Conservation (phyloP, 768 basidiomycete species). For the Russula sp. region DNA sequence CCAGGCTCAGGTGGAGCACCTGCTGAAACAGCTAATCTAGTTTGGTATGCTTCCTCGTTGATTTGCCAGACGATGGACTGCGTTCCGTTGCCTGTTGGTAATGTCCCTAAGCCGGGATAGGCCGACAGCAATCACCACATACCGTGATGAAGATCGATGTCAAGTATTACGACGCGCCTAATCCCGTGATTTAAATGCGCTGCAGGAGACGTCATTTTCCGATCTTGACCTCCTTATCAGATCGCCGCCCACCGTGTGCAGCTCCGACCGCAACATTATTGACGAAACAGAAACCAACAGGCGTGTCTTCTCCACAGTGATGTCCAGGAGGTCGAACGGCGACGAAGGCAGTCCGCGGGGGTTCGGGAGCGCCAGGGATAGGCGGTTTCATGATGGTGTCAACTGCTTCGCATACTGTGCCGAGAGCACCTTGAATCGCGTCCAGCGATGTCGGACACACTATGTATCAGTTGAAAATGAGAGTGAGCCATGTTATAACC, state of each 20-base stretch:
- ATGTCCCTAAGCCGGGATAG: background rate
- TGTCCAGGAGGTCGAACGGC: conserved; percentile 89
- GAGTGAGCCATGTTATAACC: background rate
- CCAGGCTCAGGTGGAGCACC: conserved; percentile 43
- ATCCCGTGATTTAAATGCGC: conserved; percentile 80
- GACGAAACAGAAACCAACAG: conserved; percentile 92
- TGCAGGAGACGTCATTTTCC: conserved; percentile 35
- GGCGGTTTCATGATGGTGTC: conserved; percentile 51
- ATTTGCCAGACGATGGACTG: conserved; percentile 90
- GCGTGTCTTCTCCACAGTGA: conserved; percentile 88
- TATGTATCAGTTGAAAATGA: conserved; percentile 34
- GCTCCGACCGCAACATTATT: conserved; percentile 92
- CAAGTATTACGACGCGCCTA: conserved; percentile 78
- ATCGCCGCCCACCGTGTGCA: conserved; percentile 66
- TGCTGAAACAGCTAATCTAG: conserved; percentile 54
- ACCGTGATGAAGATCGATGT: conserved; percentile 93
- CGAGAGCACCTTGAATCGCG: conserved; percentile 79
- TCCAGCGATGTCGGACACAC: conserved; percentile 76
- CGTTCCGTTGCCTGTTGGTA: conserved; percentile 77
- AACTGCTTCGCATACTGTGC: conserved; percentile 85
- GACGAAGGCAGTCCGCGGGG: conserved; percentile 59
- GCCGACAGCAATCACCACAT: conserved; percentile 20
- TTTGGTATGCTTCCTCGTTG: conserved; percentile 80
- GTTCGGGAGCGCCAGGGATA: background rate
- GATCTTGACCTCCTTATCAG: background rate